Conservation (phyloP, 2,329 filamentous ascomycete species). For the Trichoderma semiorbis region DNA sequence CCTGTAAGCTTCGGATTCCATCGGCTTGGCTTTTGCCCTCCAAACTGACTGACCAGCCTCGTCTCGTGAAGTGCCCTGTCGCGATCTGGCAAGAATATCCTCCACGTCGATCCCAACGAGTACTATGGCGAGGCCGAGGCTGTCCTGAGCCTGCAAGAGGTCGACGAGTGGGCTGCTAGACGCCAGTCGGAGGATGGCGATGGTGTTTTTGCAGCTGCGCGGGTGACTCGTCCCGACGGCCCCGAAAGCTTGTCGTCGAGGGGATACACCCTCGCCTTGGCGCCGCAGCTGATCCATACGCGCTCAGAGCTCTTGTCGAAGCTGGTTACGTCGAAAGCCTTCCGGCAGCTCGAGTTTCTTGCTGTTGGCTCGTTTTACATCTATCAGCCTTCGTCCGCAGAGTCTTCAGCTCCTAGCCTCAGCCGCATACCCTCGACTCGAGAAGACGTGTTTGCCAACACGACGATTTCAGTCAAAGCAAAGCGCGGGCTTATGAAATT, state of each 20-base stretch:
- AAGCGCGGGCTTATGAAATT: slow-evolving; percentile 93
- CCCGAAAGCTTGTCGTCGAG: slow-evolving; percentile 55
- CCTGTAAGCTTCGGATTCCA: slow-evolving; percentile 55
- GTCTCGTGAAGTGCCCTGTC: slow-evolving; percentile 73
- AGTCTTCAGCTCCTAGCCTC: slow-evolving; percentile 40
- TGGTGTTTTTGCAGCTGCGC: slow-evolving; percentile 28
- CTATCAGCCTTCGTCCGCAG: slow-evolving; percentile 43
- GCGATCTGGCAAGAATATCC: slow-evolving; percentile 83
- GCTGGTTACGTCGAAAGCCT: slow-evolving; percentile 85
- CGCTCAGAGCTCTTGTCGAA: slow-evolving; percentile 72
- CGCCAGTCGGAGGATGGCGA: slow-evolving; percentile 28
- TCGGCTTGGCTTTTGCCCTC: slow-evolving; percentile 29
- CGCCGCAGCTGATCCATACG: slow-evolving; percentile 83
- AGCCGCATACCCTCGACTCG: slow-evolving; percentile 79
- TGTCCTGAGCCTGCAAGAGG: slow-evolving; percentile 79
- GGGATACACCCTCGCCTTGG: slow-evolving; percentile 77
- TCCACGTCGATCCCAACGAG: slow-evolving; percentile 82
- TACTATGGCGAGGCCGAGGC: slow-evolving; percentile 88
- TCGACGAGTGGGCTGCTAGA: slow-evolving; percentile 65
- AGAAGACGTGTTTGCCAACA: slow-evolving; percentile 85
- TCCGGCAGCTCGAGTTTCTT: slow-evolving; percentile 87
- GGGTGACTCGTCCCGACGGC: slow-evolving; percentile 29
- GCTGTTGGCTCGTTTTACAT: slow-evolving; percentile 93
- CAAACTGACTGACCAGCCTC: slow-evolving; percentile 34
- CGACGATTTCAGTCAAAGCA: slow-evolving; percentile 69